phyloP scores from a whole-genome alignment of 768 basidiomycete species.

The Pluteus cervinus region DNA sequence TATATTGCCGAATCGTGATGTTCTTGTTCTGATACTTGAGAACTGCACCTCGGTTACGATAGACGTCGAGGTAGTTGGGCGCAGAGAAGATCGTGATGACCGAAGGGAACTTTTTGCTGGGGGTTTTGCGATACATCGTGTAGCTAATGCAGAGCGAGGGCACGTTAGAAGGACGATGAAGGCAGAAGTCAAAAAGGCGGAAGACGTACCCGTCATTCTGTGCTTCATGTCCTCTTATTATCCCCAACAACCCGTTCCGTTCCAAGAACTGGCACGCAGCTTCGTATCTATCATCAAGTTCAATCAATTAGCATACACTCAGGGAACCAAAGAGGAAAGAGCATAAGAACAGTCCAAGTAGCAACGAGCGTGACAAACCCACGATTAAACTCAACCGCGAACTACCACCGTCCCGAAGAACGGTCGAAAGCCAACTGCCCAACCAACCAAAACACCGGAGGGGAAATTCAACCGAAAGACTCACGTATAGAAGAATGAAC shows the following conservation, averaged over 20 bases:
- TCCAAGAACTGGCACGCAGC: constrained; percentile 94
- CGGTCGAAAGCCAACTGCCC: too few species aligned
- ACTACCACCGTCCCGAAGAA: too few species aligned
- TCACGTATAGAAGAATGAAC: constrained; percentile 90
- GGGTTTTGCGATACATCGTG: constrained; percentile 94
- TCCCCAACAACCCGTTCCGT: constrained; percentile 83
- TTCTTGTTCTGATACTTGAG: constrained; percentile 97
- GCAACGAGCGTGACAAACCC: too few species aligned
- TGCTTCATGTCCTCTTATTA: constrained; percentile 95
- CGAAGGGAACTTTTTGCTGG: constrained; percentile 90
- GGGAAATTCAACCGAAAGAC: too few species aligned
- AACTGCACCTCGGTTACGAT: constrained; percentile 94
- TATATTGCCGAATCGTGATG: constrained; percentile 90
- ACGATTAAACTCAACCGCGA: too few species aligned
- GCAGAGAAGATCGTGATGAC: constrained; percentile 98
- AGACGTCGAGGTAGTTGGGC: constrained; percentile 94
- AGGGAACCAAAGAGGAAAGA: too few species aligned
- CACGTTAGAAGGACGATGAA: too few species aligned
- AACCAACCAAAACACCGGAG: too few species aligned
- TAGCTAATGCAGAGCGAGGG: constrained; percentile 54
- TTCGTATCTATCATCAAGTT: too few species aligned
- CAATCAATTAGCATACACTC: too few species aligned
- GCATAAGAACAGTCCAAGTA: too few species aligned
- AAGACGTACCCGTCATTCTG: constrained; percentile 91
- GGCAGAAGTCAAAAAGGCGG: too few species aligned